phyloP scores from a whole-genome alignment of 371 early-diverging fungal species.

The Mucor irregularis region DNA sequence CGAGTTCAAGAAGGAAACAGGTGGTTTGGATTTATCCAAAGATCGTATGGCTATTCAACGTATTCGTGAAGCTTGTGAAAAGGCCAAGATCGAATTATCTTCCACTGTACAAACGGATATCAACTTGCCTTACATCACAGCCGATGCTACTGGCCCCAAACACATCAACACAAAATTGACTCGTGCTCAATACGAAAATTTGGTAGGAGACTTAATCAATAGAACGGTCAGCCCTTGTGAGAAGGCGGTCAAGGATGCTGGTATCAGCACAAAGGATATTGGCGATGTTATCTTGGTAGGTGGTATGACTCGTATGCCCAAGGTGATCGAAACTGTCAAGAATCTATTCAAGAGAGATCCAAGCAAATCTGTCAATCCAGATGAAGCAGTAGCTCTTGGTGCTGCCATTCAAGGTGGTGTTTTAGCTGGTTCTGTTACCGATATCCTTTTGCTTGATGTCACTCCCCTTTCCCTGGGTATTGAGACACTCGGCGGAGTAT shows the following conservation, averaged over 20 bases:
- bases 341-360: slow-evolving; percentile 90
- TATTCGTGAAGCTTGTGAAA: slow-evolving; percentile 97
- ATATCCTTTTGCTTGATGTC: slow-evolving; percentile 96
- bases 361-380: slow-evolving; percentile 96
- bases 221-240: slow-evolving; percentile 95
- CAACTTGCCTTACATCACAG: slow-evolving; percentile 94
- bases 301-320: slow-evolving; percentile 99
- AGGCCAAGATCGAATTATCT: slow-evolving; percentile 98
- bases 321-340: slow-evolving; percentile 94
- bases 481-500: slow-evolving; percentile 96
- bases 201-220: slow-evolving; percentile 82
- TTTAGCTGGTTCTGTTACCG: slow-evolving; percentile 92
- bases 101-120: slow-evolving; percentile 92
- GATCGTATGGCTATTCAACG: slow-evolving; percentile 95
- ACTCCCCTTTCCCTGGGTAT: slow-evolving; percentile 98
- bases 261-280: slow-evolving; percentile 78
- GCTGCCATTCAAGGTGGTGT: slow-evolving; percentile 99
- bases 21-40: slow-evolving; percentile 65
- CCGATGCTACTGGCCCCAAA: slow-evolving; percentile 92
- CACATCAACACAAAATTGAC: slow-evolving; percentile 94
- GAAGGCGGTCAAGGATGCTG: slow-evolving; percentile 97
- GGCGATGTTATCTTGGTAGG: slow-evolving; percentile 99
- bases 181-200: slow-evolving; percentile 88
- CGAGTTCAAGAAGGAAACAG: slow-evolving; percentile 84
- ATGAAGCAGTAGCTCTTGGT: slow-evolving; percentile 99